Percentiles rank a stretch among this genome's conserved stretches.
These are phyloP conservation scores for Aschersonia sp. DNA, from an alignment of 2,329 filamentous ascomycete species.

Conservation along the genomic window DNA sequence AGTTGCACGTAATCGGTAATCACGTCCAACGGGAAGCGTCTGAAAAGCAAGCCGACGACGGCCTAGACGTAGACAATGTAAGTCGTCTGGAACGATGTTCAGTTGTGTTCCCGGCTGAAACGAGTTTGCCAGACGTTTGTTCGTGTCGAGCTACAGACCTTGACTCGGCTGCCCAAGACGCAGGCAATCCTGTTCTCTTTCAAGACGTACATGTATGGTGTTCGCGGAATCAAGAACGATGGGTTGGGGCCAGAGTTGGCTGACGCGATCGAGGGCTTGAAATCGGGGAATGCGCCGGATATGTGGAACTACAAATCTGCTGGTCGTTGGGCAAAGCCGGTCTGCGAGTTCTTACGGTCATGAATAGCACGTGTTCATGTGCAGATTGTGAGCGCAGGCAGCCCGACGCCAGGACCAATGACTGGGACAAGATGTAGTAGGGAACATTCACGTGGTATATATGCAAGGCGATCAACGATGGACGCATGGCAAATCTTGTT, in stretches of 20 bases:
- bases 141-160: conserved; percentile 35
- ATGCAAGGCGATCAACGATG: too few relatives aligned
- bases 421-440: too few relatives aligned
- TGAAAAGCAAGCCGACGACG: conserved; percentile 16
- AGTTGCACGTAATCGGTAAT: conserved; percentile 24
- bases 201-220: conserved; percentile 37
- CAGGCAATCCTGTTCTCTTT: conserved; percentile 36
- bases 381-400: neutral
- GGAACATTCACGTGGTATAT: too few relatives aligned
- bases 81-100: neutral
- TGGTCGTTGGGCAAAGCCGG: conserved; percentile 29
- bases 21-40: conserved; percentile 19
- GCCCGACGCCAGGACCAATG: too few relatives aligned
- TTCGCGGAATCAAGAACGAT: conserved; percentile 32
- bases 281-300: conserved; percentile 32
- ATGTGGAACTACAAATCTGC: conserved; percentile 40
- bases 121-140: conserved; percentile 16
- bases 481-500: too few relatives aligned
- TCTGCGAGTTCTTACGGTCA: conserved; percentile 29
- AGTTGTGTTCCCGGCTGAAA: neutral
- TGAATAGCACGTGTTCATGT: conserved; percentile 2
- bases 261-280: conserved; percentile 36
- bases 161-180: conserved; percentile 32
- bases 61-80: conserved; percentile 24
- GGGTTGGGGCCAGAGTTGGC: conserved; percentile 30